phyloP scores from a whole-genome alignment of 176 grass and related monocot species.

The Dendrocalamus sinicus region DNA sequence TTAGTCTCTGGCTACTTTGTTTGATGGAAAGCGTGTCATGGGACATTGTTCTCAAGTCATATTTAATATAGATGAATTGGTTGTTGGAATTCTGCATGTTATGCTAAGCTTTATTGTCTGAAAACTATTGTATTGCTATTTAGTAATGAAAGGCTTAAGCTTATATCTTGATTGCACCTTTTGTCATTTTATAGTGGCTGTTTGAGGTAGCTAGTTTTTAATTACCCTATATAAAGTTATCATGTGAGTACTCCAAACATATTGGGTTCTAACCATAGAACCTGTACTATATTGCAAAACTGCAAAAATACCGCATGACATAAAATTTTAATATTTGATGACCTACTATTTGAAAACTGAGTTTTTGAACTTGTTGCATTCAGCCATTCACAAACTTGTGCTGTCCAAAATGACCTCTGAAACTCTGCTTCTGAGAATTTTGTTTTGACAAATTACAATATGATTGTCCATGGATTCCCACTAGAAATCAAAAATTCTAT shows the following conservation, averaged over 20 bases:
- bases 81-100: neutral
- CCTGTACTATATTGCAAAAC: neutral
- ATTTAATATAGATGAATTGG: neutral
- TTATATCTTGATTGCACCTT: slow-evolving; percentile 2
- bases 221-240: neutral
- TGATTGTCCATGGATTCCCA: neutral
- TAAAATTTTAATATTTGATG: neutral
- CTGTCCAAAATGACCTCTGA: neutral
- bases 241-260: neutral
- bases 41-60: neutral
- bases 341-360: neutral
- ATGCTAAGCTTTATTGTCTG: neutral
- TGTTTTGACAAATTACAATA: neutral
- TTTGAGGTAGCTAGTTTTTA: slow-evolving; percentile 3
- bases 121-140: neutral
- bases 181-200: neutral
- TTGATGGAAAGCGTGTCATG: neutral
- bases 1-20: neutral
- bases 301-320: neutral
- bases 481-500: neutral
- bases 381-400: neutral
- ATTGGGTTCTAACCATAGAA: neutral
- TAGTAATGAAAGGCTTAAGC: slow-evolving; percentile 1
- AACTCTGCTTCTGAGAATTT: neutral
- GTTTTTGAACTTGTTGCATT: neutral